Evolutionary conservation across 768 basidiomycete species (phyloP).

Genomic region (Amanita brunnescens): DNA sequence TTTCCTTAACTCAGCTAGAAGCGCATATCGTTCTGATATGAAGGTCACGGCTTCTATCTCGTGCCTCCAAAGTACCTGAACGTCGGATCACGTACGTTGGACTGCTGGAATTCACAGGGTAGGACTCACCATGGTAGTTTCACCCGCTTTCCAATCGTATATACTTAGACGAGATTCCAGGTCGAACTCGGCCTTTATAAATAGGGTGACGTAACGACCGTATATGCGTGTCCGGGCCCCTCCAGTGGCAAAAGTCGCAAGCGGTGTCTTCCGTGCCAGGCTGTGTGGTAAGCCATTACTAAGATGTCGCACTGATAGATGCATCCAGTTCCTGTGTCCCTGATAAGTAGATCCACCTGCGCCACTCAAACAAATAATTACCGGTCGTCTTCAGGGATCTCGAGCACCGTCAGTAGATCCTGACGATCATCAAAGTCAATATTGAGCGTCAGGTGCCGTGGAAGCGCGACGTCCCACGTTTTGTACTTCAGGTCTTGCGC

Average conservation of each 20-base stretch:
- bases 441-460: conserved; percentile 24
- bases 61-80: background rate
- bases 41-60: background rate
- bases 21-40: conserved; percentile 1
- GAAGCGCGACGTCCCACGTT: conserved; percentile 32
- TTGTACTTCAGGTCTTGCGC: conserved; percentile 35
- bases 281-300: conserved; percentile 38
- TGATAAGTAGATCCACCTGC: background rate
- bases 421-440: conserved; percentile 60
- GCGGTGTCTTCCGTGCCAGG: conserved; percentile 17
- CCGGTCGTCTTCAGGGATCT: conserved; percentile 11
- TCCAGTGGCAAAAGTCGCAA: background rate
- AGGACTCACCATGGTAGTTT: background rate
- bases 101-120: background rate
- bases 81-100: background rate
- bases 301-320: conserved; percentile 29
- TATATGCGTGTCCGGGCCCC: background rate
- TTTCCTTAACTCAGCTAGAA: background rate
- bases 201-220: background rate
- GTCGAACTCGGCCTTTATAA: background rate
- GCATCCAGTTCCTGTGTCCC: background rate
- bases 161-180: background rate
- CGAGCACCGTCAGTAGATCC: conserved; percentile 49
- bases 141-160: background rate
- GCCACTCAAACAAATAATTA: background rate